A percentile compares a stretch with the other conserved stretches of the same genome.
These are phyloP conservation scores for Blastocystis sp. DNA, from an alignment of 352 stramenopile genomes.

Conservation along the genomic window DNA sequence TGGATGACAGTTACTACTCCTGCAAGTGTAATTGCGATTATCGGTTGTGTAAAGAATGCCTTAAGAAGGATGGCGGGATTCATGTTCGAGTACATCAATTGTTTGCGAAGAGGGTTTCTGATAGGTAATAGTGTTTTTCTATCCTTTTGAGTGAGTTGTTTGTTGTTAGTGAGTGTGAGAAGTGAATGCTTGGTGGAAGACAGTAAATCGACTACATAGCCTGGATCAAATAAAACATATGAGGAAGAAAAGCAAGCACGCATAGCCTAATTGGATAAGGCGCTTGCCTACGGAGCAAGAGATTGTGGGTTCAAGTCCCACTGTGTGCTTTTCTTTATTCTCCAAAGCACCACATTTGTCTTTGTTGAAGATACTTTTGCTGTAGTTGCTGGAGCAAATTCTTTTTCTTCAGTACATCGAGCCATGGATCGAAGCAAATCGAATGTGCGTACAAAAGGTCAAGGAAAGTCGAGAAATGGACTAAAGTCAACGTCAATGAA, in stretches of 20 bases:
- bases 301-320: constrained; percentile 51
- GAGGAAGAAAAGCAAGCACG: not conserved
- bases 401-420: not conserved
- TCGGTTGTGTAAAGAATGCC: constrained; percentile 41
- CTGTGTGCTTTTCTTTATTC: constrained; percentile 38
- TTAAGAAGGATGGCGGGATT: constrained; percentile 33
- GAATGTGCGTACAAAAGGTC: not conserved
- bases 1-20: constrained; percentile 32
- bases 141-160: no score
- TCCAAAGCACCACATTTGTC: not conserved
- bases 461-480: not conserved
- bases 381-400: not conserved
- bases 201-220: not conserved
- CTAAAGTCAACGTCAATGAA: not conserved
- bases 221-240: not conserved
- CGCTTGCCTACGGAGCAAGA: constrained; percentile 59
- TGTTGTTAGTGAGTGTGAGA: no score
- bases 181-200: no score
- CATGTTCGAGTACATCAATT: not conserved
- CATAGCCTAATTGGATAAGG: constrained; percentile 16
- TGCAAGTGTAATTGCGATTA: constrained; percentile 27
- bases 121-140: no score
- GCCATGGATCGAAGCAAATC: not conserved
- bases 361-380: not conserved
- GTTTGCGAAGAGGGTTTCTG: no score